Evolutionary conservation across 2,329 filamentous ascomycete genomes (phyloP), one percentile per base, ranked within the genome.

Genomic region (Davidsoniella eucalypti): DNA sequence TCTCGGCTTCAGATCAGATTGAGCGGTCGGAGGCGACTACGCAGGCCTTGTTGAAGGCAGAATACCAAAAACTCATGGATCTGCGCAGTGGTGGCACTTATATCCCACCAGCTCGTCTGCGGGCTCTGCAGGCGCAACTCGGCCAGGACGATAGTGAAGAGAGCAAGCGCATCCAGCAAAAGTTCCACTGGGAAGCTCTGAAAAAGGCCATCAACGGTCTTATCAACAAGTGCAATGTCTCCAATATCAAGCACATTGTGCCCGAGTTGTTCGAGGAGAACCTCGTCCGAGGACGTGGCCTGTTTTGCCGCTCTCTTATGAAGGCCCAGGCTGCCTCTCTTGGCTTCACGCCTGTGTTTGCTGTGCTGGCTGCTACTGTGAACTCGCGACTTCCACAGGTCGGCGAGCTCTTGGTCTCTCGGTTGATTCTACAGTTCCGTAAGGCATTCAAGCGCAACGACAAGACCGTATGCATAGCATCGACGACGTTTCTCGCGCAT

Each of bases 201-300:
- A 98, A 98, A 70, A 98, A 98, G 71, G 92, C 85, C 45, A 94
- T 98, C 67, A 96, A 98, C 63, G 92, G 92, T 58, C 69, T 98
- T 56, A 94, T 98, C 73, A 98, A 98, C 75, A 98, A 98, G 71
- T 84, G 95, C 71, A 96, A 96, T 66, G 85, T 90, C 51, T 86
- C 84, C 33, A 98, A 98, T 65, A 96, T 98, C 73, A 96, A 98
- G 67, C 77, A 84, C 61, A 95, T 98, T 55, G 87, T 96, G 21
- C 90, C 90, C 1, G 92, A 98, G 67, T 72, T 98, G 43, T 98
- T 98, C 65, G 78, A 80, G 46, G 92, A 98, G 71, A 98, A 98
- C 63, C 67, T 98, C 58, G 73, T 98, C 39, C 82, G 92, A 52
- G 92, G 92, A 5, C 76, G 92, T 53, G 92, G 92, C 17, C 67